These are phyloP conservation scores for Syncephalastrum racemosum DNA, from an alignment of 371 early-diverging fungal species.

Conservation along the genomic window DNA sequence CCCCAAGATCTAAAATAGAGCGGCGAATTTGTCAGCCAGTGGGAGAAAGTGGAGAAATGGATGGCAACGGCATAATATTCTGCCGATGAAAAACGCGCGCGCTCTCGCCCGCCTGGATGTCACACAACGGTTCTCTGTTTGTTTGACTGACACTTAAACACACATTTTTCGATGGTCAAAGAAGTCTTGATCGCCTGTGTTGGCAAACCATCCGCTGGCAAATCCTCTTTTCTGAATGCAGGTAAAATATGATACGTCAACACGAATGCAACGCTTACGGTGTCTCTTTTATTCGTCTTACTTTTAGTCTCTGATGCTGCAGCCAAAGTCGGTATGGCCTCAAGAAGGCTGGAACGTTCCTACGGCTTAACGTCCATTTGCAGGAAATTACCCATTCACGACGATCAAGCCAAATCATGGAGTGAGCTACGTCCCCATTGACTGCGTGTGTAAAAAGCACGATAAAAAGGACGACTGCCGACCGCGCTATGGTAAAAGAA, in stretches of 20 bases:
- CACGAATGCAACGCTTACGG: neutral
- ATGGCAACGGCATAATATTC: no score
- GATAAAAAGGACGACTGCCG: constrained; percentile 55
- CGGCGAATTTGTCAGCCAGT: no score
- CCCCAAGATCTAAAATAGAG: no score
- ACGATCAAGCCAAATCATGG: constrained; percentile 84
- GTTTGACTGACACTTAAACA: no score
- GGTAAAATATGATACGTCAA: constrained; percentile 12
- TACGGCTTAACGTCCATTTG: neutral
- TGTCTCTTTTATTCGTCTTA: neutral
- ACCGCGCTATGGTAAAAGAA: constrained; percentile 65
- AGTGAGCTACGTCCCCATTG: constrained; percentile 67
- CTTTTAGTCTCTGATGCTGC: constrained; percentile 70
- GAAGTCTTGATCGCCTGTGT: constrained; percentile 75
- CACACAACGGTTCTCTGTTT: no score
- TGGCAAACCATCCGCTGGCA: constrained; percentile 79
- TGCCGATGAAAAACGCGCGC: no score
- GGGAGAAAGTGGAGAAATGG: no score
- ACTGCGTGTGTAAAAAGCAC: constrained; percentile 69
- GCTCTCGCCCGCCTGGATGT: no score
- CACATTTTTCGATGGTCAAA: constrained; percentile 24
- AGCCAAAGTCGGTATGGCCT: constrained; percentile 70
- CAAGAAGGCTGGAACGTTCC: neutral
- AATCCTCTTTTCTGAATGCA: constrained; percentile 69
- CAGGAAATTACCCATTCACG: constrained; percentile 75